phyloP scores from a whole-genome alignment of 495 filamentous ascomycete species.

The Neurospora sp. region DNA sequence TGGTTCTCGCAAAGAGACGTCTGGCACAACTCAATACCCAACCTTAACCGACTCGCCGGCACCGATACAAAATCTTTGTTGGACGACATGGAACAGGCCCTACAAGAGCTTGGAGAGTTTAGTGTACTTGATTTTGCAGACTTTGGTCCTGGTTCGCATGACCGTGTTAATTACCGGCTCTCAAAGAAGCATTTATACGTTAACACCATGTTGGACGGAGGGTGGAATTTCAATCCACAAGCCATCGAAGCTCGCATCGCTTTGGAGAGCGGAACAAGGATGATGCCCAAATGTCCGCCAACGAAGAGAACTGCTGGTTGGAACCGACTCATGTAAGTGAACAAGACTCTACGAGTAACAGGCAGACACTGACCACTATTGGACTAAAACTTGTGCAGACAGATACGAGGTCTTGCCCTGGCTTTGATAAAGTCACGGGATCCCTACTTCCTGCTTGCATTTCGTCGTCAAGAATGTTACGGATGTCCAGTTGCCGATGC shows the following conservation, averaged over 20 bases:
- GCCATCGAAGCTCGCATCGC: not conserved
- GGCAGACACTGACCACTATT: not conserved
- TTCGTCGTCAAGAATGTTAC: not conserved
- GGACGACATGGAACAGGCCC: not conserved
- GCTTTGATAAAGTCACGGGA: not conserved
- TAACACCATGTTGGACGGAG: not conserved
- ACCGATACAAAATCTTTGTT: not conserved
- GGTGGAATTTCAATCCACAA: not conserved
- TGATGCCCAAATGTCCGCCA: not conserved
- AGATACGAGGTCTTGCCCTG: not conserved
- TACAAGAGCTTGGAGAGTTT: not conserved
- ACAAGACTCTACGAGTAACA: not conserved
- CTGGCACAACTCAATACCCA: not conserved
- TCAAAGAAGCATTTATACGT: not conserved
- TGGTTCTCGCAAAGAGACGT: not conserved
- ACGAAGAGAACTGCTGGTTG: not conserved
- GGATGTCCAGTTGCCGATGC: not conserved
- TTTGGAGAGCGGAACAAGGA: fast-evolving
- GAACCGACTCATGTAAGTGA: not conserved
- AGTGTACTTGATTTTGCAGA: not conserved
- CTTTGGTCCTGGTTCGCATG: not conserved
- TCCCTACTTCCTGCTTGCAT: not conserved
- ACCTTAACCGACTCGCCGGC: not conserved
- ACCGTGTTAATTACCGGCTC: not conserved
- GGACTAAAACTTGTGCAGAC: not conserved